phyloP scores from a whole-genome alignment of 2,329 filamentous ascomycete species.

The Fusarium gaditjirri region DNA sequence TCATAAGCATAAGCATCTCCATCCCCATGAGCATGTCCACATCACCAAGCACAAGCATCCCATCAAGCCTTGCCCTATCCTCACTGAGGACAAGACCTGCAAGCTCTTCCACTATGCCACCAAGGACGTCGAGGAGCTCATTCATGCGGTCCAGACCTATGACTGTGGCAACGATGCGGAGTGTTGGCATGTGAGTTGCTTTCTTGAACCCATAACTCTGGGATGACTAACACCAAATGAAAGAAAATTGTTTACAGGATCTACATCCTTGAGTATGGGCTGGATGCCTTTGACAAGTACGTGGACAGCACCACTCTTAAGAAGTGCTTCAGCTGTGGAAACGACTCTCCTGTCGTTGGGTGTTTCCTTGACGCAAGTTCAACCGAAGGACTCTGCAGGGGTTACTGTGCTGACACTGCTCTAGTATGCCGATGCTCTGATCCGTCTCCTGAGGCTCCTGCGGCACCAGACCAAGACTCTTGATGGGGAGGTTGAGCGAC shows the following conservation, averaged over 20 bases:
- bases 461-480: slow-evolving; percentile 41
- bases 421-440: slow-evolving; percentile 46
- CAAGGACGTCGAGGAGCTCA: slow-evolving; percentile 39
- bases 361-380: slow-evolving; percentile 42
- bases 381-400: background rate
- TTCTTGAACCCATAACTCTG: too few relatives aligned
- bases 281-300: slow-evolving; percentile 43
- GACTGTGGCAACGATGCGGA: slow-evolving; percentile 28
- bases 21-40: slow-evolving; percentile 25
- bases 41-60: slow-evolving; percentile 29
- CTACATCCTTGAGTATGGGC: slow-evolving; percentile 43
- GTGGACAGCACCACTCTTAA: slow-evolving; percentile 43
- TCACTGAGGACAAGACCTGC: slow-evolving; percentile 40
- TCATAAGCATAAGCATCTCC: slow-evolving; percentile 24
- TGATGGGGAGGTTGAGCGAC: slow-evolving; percentile 44
- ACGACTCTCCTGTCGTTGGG: slow-evolving; percentile 43
- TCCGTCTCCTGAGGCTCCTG: slow-evolving; percentile 41
- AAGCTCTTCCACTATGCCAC: slow-evolving; percentile 40
- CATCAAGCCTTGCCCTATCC: slow-evolving; percentile 23
- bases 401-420: background rate
- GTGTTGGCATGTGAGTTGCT: slow-evolving; percentile 42
- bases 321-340: slow-evolving; percentile 38
- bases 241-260: slow-evolving; percentile 39
- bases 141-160: slow-evolving; percentile 29
- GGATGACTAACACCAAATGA: slow-evolving; percentile 10